Evolutionary conservation across 805 yeast genomes (phyloP).

Genomic region (Wickerhamomyces pijperi): DNA sequence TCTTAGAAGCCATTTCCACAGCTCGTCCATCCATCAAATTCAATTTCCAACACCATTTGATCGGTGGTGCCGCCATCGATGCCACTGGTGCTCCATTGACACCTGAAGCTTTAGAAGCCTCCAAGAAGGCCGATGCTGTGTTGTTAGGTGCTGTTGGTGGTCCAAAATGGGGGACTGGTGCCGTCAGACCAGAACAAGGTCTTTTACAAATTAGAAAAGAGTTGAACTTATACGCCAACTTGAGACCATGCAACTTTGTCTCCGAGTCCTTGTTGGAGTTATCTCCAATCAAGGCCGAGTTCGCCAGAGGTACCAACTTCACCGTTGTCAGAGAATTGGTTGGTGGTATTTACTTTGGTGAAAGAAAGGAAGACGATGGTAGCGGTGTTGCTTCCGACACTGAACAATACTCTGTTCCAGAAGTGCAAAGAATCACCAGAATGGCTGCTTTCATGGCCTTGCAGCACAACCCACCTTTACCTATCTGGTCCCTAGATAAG

Average conservation of each 20-base stretch:
- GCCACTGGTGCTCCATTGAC: constrained; percentile 91
- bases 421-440: constrained; percentile 90
- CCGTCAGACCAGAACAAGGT: constrained; percentile 96
- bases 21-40: constrained; percentile 49
- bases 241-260: constrained; percentile 93
- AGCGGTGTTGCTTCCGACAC: constrained; percentile 86
- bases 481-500: constrained; percentile 93
- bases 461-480: constrained; percentile 88
- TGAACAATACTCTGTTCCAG: constrained; percentile 83
- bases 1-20: constrained; percentile 64
- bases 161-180: constrained; percentile 98
- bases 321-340: constrained; percentile 92
- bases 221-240: constrained; percentile 85
- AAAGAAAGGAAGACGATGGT: constrained; percentile 85
- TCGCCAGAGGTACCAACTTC: constrained; percentile 85
- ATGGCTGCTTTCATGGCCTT: constrained; percentile 97
- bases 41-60: constrained; percentile 71
- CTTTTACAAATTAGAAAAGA: constrained; percentile 89
- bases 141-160: constrained; percentile 98
- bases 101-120: constrained; percentile 70
- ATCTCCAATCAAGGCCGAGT: constrained; percentile 78
- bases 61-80: constrained; percentile 98
- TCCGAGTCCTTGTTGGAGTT: constrained; percentile 73
- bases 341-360: constrained; percentile 97
- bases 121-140: constrained; percentile 89